Base-by-base conservation (phyloP, 2,329 filamentous ascomycete genomes). In the Colletotrichum plurivorum region DNA sequence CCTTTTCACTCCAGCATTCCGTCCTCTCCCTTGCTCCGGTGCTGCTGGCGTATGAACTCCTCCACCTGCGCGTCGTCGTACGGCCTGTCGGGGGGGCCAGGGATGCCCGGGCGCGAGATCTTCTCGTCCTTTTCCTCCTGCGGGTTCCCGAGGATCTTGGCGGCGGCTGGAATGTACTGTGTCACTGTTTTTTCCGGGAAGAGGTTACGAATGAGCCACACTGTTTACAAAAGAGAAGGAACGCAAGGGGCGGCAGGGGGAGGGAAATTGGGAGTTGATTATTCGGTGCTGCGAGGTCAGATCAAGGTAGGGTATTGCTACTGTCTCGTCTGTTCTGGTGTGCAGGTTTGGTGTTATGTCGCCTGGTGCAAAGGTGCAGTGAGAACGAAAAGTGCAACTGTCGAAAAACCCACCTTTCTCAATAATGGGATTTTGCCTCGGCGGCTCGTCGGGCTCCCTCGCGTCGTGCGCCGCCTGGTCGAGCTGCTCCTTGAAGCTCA, bases 21-120 rank as follows among this genome's bases (percentile, higher is more conserved):
- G 25, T 79, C 75, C 12, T 76, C 71, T 36, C 73, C 78, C 69
- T 81, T 83, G 75, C 85, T 88, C 46, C 81, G 76, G 73, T 88
- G 84, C 76, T 88, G 85, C 56, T 87, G 84, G 57, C 84, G 80
- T 39, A 88, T 76, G 68, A 88, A 88, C 31, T 86, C 83, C 69
- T 86, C 85, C 57, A 88, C 87, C 72, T 84, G 81, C 5, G 73
- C 61, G 70, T 87, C 86, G 63, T 88, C 81, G 22, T 78, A 71
- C 0, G 84, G 85, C 15, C 84, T 78, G 12, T 81, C 72, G 3
- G 84, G 85, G 15, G 82, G 82, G 3, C 79, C 82, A 1, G 76
- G 69, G 15, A 75, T 41, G 2, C 79, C 82, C 1, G 76, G 69
- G 10, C 74, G 31, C 6, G 66, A 60, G 2, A 72, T 39, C 8